Percentiles rank a stretch among this genome's conserved stretches.
phyloP scores from a whole-genome alignment of 306 rosid species.

The Gleditsia sinensis region DNA sequence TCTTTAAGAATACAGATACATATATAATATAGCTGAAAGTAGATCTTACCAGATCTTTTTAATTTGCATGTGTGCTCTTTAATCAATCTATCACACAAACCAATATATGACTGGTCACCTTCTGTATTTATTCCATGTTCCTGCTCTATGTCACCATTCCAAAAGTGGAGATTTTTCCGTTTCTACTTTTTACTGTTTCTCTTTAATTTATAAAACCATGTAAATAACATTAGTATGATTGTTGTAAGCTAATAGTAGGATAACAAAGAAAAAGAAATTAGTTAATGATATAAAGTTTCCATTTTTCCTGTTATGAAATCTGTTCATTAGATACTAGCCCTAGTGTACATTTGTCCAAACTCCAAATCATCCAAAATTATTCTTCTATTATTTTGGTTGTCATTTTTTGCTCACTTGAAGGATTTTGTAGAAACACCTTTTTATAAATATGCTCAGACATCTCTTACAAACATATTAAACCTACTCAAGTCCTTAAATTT shows the following conservation, averaged over 20 bases:
- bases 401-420: slow-evolving; percentile 1
- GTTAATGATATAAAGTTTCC: neutral
- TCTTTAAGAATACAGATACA: too few species aligned
- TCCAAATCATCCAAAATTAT: neutral
- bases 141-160: neutral
- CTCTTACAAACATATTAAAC: slow-evolving; percentile 1
- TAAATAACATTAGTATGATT: neutral
- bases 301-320: neutral
- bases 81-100: neutral
- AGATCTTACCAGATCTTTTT: too few species aligned
- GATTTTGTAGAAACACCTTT: neutral
- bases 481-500: neutral
- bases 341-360: neutral
- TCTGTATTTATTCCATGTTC: neutral
- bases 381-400: neutral
- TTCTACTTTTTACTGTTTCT: neutral
- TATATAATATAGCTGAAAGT: too few species aligned
- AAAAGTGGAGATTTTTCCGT: neutral
- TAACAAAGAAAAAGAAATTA: neutral
- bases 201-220: neutral
- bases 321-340: neutral
- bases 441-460: too few species aligned
- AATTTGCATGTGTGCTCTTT: neutral
- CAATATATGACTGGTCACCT: neutral
- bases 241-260: neutral